Base-by-base conservation (phyloP, 768 basidiomycete genomes). In the Amylocystis lapponica region DNA sequence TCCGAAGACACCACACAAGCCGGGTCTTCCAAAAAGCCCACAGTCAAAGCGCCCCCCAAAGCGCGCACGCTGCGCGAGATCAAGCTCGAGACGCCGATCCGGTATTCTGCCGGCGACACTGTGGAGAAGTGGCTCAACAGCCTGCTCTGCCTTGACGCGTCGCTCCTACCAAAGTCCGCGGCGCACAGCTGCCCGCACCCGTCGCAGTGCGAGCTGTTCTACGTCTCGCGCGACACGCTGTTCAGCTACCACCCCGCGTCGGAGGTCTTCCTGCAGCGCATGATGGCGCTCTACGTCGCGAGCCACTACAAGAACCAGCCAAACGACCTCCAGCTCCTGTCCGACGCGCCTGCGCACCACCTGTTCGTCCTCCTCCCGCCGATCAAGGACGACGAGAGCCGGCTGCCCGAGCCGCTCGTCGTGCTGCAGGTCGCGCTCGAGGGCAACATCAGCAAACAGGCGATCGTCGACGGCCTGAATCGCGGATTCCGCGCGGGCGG, bases 261-360 rank as follows among this genome's bases (percentile, higher is more conserved):
- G n/a, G 96, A 99, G 63, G 75, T 89, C 25, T 99, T 99, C 71
- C 75, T 99, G 22, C 96, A 99, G 65, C 80, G 94, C 27, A 93
- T 98, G 86, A 96, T 97, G 93, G 84, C 90, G 14, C 74, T 98
- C 2, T 99, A 97, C 63, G 95, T 98, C 39, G 90, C 96, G 1
- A 87, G 86, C 39, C 96, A 99, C 61, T 99, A 99, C 71, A 99
- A 99, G 66, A 99, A 98, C 64, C 90, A 94, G 58, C 96, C 96
- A 16, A 98, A 99, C 60, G 96, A 99, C 61, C 74, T 99, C n/a
- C 95, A 98, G 62, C 76, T 99, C 39, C 79, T 98, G 63, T 89
- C 86, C 10, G 96, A 99, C 55, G 96, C 96, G 1, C 96, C 96
- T 0, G 94, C 92, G 1, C 95, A 98, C 59, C 90, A 94, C 55